These are phyloP conservation scores for Ormosia emarginata DNA, from an alignment of 306 rosid genomes.

Conservation along the genomic window DNA sequence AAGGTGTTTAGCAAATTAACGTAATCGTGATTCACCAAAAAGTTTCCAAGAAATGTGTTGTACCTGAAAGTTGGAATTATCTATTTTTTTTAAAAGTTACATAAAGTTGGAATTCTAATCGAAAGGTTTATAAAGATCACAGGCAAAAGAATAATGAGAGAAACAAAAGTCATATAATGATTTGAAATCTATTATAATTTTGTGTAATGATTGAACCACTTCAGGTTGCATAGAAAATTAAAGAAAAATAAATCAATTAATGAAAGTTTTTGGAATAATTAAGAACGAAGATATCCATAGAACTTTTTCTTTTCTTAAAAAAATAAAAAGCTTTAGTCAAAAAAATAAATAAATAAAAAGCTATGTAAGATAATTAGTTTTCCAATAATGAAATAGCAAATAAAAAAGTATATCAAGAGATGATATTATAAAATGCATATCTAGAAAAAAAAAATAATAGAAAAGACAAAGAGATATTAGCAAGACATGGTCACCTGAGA, in stretches of 20 bases:
- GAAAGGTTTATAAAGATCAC: constrained; percentile 14
- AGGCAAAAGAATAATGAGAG: background rate
- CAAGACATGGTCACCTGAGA: constrained; percentile 53
- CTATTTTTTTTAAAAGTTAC: too few species aligned
- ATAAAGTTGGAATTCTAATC: constrained; percentile 7
- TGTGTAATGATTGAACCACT: constrained; percentile 10
- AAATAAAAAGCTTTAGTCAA: background rate
- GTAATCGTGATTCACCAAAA: background rate
- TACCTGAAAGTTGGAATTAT: background rate
- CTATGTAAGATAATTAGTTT: background rate
- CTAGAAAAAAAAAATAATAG: background rate
- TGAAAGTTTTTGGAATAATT: background rate
- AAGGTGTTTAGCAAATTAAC: background rate
- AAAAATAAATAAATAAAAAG: too few species aligned
- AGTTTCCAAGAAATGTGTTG: background rate
- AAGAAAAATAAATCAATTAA: background rate
- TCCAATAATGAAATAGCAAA: background rate
- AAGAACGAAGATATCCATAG: too few species aligned
- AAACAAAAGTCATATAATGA: background rate
- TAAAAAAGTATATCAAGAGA: background rate
- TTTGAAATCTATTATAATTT: constrained; percentile 1
- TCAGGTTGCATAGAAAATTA: background rate
- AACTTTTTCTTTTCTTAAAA: too few species aligned
- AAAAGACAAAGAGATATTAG: background rate
- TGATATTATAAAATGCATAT: background rate